A percentile compares a stretch with the other conserved stretches of the same genome.
phyloP scores from a whole-genome alignment of 176 grass and related monocot species.

The Puya raimondii region DNA sequence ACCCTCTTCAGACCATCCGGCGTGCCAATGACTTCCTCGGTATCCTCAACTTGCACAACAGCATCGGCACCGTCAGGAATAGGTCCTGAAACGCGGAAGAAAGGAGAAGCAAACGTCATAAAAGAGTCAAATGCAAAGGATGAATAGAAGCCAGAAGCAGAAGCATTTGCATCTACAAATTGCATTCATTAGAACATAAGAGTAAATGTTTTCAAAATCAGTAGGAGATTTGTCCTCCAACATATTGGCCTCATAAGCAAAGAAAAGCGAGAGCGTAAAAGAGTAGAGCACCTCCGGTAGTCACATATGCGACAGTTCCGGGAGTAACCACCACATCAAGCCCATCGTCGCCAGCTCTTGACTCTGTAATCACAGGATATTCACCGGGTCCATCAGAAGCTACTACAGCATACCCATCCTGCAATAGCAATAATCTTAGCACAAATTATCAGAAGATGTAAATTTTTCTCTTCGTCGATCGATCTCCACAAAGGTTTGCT shows the following conservation, averaged over 20 bases:
- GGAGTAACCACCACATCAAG: conserved; percentile 34
- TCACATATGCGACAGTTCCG: conserved; percentile 69
- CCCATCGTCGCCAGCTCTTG: conserved; percentile 72
- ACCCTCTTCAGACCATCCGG: conserved; percentile 49
- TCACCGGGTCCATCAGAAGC: conserved; percentile 68
- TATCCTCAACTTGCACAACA: conserved; percentile 91
- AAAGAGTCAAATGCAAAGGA: not conserved
- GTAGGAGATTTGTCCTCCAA: no score
- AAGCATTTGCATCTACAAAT: not conserved
- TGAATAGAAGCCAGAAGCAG: not conserved
- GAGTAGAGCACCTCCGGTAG: conserved; percentile 53
- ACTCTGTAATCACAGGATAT: conserved; percentile 73
- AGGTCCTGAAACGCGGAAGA: conserved; percentile 31
- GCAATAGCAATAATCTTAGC: not conserved
- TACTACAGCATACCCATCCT: conserved; percentile 92
- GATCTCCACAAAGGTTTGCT: not conserved
- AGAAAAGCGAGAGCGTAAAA: not conserved
- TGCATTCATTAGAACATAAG: no score
- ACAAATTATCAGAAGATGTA: not conserved
- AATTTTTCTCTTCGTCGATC: not conserved
- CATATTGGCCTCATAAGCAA: no score
- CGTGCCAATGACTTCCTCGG: conserved; percentile 25
- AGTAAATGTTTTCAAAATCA: no score
- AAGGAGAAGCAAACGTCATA: not conserved
- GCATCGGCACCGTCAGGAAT: conserved; percentile 83